phyloP scores from a whole-genome alignment of 2,329 filamentous ascomycete species.

The Ascomycota sp. region DNA sequence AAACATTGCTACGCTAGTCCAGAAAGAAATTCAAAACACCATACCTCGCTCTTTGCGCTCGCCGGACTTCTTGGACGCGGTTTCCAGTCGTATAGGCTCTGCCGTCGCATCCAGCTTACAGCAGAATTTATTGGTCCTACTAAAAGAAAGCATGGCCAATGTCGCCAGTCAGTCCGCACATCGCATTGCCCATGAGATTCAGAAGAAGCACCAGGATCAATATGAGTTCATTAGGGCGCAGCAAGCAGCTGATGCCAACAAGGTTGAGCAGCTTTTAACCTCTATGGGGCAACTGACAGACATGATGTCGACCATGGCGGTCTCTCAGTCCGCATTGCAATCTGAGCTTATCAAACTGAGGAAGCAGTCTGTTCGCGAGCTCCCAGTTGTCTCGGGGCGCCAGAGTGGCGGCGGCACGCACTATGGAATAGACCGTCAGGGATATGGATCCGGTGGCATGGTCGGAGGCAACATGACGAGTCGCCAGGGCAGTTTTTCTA shows the following conservation, averaged over 20 bases:
- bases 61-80: slow-evolving; percentile 48
- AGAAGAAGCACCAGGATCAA: slow-evolving; percentile 35
- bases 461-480: slow-evolving; percentile 8
- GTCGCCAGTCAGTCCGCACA: slow-evolving; percentile 46
- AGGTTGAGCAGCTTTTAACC: slow-evolving; percentile 53
- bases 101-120: slow-evolving; percentile 50
- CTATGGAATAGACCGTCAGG: slow-evolving; percentile 5
- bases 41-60: slow-evolving; percentile 58
- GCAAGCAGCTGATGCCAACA: slow-evolving; percentile 29
- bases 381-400: slow-evolving; percentile 10
- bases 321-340: slow-evolving; percentile 49
- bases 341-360: slow-evolving; percentile 39
- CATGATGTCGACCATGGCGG: slow-evolving; percentile 49
- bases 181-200: slow-evolving; percentile 46
- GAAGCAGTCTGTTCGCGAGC: slow-evolving; percentile 24
- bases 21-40: slow-evolving; percentile 50
- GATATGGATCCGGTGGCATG: slow-evolving; percentile 9
- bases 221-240: slow-evolving; percentile 30
- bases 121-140: slow-evolving; percentile 38
- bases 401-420: slow-evolving; percentile 2
- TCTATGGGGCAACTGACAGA: slow-evolving; percentile 46
- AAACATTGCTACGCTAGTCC: slow-evolving; percentile 43
- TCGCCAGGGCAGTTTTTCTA: slow-evolving; percentile 13
- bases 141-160: slow-evolving; percentile 42
- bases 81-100: slow-evolving; percentile 48